These are phyloP conservation scores for Trichothecium roseum DNA, from an alignment of 2,329 filamentous ascomycete genomes.

Conservation along the genomic window DNA sequence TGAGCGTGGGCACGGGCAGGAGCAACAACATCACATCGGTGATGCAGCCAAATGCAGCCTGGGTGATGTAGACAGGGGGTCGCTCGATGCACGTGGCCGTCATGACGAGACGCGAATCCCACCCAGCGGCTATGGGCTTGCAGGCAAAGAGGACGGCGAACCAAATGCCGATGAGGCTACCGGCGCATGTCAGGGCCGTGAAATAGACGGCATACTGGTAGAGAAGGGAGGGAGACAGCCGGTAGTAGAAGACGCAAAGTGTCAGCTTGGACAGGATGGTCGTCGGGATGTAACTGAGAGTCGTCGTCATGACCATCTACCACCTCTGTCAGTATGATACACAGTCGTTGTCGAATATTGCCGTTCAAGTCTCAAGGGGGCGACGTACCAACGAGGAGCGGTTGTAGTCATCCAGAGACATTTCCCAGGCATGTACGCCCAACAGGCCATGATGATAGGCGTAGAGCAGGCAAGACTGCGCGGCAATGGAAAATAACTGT, in stretches of 20 bases:
- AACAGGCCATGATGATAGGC: conserved; percentile 5
- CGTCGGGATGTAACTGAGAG: conserved; percentile 17
- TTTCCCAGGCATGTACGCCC: conserved; percentile 13
- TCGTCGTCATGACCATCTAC: conserved; percentile 10
- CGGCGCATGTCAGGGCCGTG: conserved; percentile 13
- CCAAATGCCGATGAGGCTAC: conserved; percentile 16
- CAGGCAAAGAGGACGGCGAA: conserved; percentile 23
- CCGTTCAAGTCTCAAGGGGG: not conserved
- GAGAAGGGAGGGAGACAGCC: conserved; percentile 17
- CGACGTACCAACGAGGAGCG: conserved; percentile 1
- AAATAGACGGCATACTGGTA: conserved; percentile 16
- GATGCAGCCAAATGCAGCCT: conserved; percentile 31
- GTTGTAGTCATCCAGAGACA: conserved; percentile 8
- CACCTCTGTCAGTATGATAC: not conserved
- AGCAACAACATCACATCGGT: conserved; percentile 33
- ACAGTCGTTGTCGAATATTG: not conserved
- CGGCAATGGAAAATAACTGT: not conserved
- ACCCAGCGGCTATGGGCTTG: conserved; percentile 17
- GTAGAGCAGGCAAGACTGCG: not conserved
- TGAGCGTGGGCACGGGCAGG: conserved; percentile 31
- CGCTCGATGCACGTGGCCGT: conserved; percentile 29
- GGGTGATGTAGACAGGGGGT: conserved; percentile 33
- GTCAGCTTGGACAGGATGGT: conserved; percentile 20
- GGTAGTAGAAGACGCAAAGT: conserved; percentile 21
- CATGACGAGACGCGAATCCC: conserved; percentile 11